Percentiles rank a stretch among this genome's conserved stretches.
Evolutionary conservation across 2,329 filamentous ascomycete genomes (phyloP).

Genomic region (Aspergillus sp.): DNA sequence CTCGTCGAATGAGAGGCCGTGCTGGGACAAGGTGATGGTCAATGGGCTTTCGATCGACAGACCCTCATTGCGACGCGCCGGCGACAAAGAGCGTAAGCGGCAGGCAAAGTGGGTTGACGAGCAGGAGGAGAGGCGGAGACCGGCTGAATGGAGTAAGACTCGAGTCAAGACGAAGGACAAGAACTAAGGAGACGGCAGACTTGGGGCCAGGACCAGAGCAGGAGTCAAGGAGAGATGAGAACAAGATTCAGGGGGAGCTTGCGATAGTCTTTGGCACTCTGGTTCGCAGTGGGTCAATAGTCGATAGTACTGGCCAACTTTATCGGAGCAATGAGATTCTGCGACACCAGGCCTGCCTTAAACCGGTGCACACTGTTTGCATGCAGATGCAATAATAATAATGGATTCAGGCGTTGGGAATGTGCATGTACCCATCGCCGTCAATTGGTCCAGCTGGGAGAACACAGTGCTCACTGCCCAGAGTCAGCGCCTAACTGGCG

Average conservation of each 20-base stretch:
- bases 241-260: neutral
- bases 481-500: neutral
- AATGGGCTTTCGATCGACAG: slow-evolving; percentile 22
- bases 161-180: neutral
- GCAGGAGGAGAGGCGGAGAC: neutral
- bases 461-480: too few species aligned
- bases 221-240: neutral
- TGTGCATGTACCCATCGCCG: too few species aligned
- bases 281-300: neutral
- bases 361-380: too few species aligned
- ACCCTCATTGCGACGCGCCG: slow-evolving; percentile 19
- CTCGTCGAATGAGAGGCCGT: slow-evolving; percentile 11
- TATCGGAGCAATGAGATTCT: neutral
- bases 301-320: neutral
- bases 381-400: too few species aligned
- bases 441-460: too few species aligned
- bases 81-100: slow-evolving; percentile 11
- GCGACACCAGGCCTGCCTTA: neutral
- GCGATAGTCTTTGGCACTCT: neutral
- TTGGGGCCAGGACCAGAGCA: neutral
- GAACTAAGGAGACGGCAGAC: neutral
- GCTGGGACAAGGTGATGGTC: slow-evolving; percentile 16
- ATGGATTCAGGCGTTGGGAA: too few species aligned
- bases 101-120: neutral
- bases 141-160: slow-evolving; percentile 1